Evolutionary conservation across 2,329 filamentous ascomycete species (phyloP).

Genomic region (Cladosporium sphaerospermum): DNA sequence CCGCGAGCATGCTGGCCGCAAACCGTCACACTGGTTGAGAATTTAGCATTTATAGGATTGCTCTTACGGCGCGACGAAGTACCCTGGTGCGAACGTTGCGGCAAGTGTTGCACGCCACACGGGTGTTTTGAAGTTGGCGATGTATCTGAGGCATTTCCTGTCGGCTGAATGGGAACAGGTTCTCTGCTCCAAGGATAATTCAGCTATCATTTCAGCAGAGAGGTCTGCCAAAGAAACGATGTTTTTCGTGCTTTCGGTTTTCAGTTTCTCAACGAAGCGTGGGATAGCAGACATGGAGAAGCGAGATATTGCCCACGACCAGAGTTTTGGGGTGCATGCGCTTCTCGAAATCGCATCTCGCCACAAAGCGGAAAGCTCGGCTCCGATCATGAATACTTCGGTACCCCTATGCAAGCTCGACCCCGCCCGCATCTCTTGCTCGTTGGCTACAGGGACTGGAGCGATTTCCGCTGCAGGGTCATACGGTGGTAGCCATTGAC

Average conservation of each 20-base stretch:
- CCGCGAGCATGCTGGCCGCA: background rate
- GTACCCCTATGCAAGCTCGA: no score
- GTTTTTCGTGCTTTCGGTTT: no score
- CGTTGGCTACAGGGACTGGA: background rate
- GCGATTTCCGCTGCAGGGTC: background rate
- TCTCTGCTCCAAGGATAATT: no score
- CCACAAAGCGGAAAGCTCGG: background rate
- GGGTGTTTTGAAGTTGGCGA: background rate
- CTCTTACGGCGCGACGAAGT: background rate
- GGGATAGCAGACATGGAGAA: no score
- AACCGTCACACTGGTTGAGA: slow-evolving; percentile 1
- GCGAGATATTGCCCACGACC: no score
- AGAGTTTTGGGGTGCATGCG: background rate
- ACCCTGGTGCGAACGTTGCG: background rate
- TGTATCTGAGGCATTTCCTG: background rate
- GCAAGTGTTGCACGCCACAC: background rate
- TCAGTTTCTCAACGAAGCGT: no score
- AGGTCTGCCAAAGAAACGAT: no score
- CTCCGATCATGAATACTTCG: no score
- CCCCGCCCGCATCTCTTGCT: no score
- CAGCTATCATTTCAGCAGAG: no score
- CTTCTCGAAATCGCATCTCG: background rate
- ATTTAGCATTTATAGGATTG: background rate
- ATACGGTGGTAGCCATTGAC: background rate
- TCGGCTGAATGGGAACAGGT: no score